Evolutionary conservation across 106 monocot genomes (phyloP).

Genomic region (Dendrobium catenatum): DNA sequence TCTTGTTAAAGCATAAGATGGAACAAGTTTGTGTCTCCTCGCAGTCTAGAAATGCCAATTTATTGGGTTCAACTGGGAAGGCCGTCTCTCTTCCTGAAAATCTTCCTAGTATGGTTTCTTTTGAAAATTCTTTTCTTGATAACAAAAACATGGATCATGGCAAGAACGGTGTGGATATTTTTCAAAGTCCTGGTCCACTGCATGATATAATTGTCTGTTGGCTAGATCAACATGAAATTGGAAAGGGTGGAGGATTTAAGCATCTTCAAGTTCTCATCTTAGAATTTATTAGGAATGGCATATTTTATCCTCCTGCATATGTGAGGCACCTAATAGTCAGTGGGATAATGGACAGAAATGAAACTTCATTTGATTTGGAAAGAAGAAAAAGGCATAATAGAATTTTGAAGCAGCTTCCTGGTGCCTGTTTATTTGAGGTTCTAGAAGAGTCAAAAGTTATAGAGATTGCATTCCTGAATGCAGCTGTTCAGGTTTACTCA

Average conservation of each 20-base stretch:
- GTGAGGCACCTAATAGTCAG: slow-evolving; percentile 88
- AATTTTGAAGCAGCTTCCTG: slow-evolving; percentile 84
- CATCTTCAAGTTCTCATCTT: slow-evolving; percentile 62
- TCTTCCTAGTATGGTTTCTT: slow-evolving; percentile 19
- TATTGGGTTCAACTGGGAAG: slow-evolving; percentile 17
- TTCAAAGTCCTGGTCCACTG: slow-evolving; percentile 78
- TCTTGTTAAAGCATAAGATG: slow-evolving; percentile 73
- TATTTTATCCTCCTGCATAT: slow-evolving; percentile 91
- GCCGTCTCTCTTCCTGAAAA: slow-evolving; percentile 30
- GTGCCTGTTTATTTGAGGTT: slow-evolving; percentile 61
- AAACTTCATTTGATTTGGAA: slow-evolving; percentile 34
- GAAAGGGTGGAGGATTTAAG: slow-evolving; percentile 61
- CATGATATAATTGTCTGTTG: slow-evolving; percentile 97
- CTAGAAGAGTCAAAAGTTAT: slow-evolving; percentile 59
- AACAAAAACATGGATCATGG: slow-evolving; percentile 25
- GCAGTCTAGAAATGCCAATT: slow-evolving; percentile 19
- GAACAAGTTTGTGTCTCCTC: slow-evolving; percentile 31
- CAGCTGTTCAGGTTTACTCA: slow-evolving; percentile 49
- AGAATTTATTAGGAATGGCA: slow-evolving; percentile 77
- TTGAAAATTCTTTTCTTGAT: slow-evolving; percentile 24
- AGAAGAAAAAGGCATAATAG: slow-evolving; percentile 64
- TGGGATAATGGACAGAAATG: slow-evolving; percentile 78
- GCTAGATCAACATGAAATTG: slow-evolving; percentile 86
- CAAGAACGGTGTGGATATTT: slow-evolving; percentile 30
- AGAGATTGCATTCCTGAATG: slow-evolving; percentile 36